Percentiles rank a stretch among this genome's conserved stretches.
These are phyloP conservation scores for Aspergillus leporis DNA, from an alignment of 495 filamentous ascomycete genomes.

Conservation along the genomic window DNA sequence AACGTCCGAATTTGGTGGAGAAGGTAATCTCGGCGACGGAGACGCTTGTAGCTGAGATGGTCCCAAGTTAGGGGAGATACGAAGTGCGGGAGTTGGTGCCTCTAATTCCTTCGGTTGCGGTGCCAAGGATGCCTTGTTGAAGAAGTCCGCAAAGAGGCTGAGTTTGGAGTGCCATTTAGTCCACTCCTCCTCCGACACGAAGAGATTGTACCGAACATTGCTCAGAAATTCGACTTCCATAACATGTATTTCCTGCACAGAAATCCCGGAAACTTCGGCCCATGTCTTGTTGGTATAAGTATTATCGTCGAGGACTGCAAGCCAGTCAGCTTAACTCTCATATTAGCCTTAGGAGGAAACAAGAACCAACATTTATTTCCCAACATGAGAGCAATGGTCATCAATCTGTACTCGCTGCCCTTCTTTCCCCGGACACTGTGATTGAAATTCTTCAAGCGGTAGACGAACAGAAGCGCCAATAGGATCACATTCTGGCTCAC, in stretches of 20 bases:
- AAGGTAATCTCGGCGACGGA: conserved; percentile 51
- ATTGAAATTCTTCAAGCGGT: conserved; percentile 88
- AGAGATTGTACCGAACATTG: conserved; percentile 94
- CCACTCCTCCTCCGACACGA: conserved; percentile 83
- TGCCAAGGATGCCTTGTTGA: conserved; percentile 60
- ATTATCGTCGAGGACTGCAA: conserved; percentile 88
- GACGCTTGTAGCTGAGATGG: conserved; percentile 30
- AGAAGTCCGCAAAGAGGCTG: conserved; percentile 75
- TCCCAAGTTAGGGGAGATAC: conserved; percentile 31
- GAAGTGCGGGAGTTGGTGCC: conserved; percentile 25
- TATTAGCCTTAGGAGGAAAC: neutral
- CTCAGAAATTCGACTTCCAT: conserved; percentile 99
- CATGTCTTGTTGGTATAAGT: conserved; percentile 99
- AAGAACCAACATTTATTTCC: conserved; percentile 86
- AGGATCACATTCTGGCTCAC: conserved; percentile 96
- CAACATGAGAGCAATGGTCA: conserved; percentile 96
- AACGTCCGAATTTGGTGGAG: conserved; percentile 45
- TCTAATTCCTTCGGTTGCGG: conserved; percentile 29
- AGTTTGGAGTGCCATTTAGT: conserved; percentile 79
- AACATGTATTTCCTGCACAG: conserved; percentile 92
- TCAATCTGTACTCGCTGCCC: conserved; percentile 92
- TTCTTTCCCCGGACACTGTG: conserved; percentile 82
- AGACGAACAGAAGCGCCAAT: conserved; percentile 88
- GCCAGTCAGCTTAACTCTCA: conserved; percentile 27
- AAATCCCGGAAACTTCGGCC: conserved; percentile 96